Evolutionary conservation across 371 early-diverging fungal genomes (phyloP), one percentile per base, ranked within the genome.

Genomic region (Blakeslea trispora): DNA sequence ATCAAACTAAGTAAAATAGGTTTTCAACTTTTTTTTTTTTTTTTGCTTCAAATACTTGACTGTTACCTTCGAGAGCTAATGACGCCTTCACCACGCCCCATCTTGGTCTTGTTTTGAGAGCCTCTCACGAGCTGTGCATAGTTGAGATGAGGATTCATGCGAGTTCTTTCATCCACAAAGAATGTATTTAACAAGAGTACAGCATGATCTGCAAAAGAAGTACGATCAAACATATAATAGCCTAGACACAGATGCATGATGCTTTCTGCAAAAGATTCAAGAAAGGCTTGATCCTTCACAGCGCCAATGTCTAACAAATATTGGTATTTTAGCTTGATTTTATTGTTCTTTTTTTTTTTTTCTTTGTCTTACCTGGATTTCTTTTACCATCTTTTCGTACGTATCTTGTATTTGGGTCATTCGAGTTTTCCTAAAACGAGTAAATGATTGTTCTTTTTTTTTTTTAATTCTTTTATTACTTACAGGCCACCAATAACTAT

Each of bases 401-500:
- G 61, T 71, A 76, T 48, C 49, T 63, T 9, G 42, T 50, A 7
- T 66, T 35, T 3, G 43, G 19, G 13, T 64, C 51, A 2, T 47
- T 49, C 32, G 57, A 44, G 1, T 62, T 23, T 44, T 64, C 57
- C 64, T 64, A 61, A 24, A 40, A 15, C 10, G 17, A 22, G 5
- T 10, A 18, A 37, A 23, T 4, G n/a, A 28, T 41, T 18, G 24
- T 5, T 15, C 11, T 5, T 39, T 15, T 14, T 31, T 37, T 40
- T 23, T 10, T 1, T 51, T 28, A 17, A n/a, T 19, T 19, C n/a
- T n/a, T n/a, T n/a, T 24, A 13, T 14, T 9, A 45, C 51, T 59
- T 69, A 75, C 75, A 32, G 75, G 75, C 75, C 75, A 75, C 66
- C 66, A 75, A 52, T 69, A 75, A 18, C 75, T 75, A 59, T 13